These are phyloP conservation scores for Aspergillus sp. DNA, from an alignment of 2,329 filamentous ascomycete genomes.

Conservation along the genomic window DNA sequence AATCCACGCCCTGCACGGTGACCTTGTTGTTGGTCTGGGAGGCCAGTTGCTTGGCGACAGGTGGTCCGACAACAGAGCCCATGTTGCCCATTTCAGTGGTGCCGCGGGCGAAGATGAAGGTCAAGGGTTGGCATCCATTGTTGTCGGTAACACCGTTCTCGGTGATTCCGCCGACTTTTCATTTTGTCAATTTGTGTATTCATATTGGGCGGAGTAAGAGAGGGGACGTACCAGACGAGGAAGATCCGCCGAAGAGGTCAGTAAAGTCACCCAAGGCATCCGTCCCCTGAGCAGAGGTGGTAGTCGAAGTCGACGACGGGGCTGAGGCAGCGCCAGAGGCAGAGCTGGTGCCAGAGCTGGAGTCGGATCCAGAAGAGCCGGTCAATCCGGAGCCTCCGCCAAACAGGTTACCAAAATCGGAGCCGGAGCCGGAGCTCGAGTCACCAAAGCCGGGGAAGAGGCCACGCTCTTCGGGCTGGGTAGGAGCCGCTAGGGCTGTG, in stretches of 20 bases:
- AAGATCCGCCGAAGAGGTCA: background rate
- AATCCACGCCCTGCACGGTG: slow-evolving; percentile 27
- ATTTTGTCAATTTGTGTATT: background rate
- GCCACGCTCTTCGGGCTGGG: background rate
- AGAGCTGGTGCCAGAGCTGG: no score
- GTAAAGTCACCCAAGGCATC: background rate
- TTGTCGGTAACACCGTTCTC: slow-evolving; percentile 36
- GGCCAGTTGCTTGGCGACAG: slow-evolving; percentile 20
- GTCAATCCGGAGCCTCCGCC: background rate
- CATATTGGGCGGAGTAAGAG: background rate
- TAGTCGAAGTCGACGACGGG: background rate
- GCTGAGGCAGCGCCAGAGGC: no score
- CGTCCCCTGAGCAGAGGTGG: background rate
- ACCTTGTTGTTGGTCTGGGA: slow-evolving; percentile 20
- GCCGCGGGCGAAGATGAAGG: slow-evolving; percentile 40
- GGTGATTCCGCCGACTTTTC: slow-evolving; percentile 8
- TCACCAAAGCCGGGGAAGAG: slow-evolving; percentile 16
- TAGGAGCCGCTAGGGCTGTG: background rate
- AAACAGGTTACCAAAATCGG: background rate
- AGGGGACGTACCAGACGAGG: background rate
- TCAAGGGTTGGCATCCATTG: slow-evolving; percentile 35
- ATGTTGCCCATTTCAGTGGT: slow-evolving; percentile 39
- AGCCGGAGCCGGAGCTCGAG: background rate
- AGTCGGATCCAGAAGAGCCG: background rate
- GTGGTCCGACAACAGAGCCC: slow-evolving; percentile 35